Evolutionary conservation across 768 basidiomycete genomes (phyloP).

Genomic region (Tricholoma matsutake): DNA sequence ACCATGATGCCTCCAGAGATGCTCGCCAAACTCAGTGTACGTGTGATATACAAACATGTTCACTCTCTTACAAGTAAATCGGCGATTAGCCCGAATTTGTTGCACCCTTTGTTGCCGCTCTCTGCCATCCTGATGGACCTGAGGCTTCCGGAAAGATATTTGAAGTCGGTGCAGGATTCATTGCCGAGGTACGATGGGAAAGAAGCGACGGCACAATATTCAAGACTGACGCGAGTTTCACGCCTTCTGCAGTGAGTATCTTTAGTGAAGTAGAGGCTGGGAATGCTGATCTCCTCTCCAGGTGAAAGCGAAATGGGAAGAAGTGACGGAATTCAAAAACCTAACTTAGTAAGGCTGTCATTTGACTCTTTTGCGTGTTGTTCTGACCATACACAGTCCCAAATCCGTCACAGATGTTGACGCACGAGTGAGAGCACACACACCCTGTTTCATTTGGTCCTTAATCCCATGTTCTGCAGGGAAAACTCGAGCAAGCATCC

Average conservation of each 20-base stretch:
- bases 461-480: constrained; percentile 24
- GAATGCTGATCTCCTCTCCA: constrained; percentile 19
- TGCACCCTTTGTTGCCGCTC: constrained; percentile 86
- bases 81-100: constrained; percentile 76
- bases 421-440: constrained; percentile 37
- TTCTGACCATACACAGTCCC: constrained; percentile 47
- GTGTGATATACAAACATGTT: constrained; percentile 10
- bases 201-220: constrained; percentile 83
- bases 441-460: not conserved
- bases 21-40: constrained; percentile 79
- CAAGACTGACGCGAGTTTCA: constrained; percentile 87
- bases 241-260: constrained; percentile 80
- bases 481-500: constrained; percentile 62
- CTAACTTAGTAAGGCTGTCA: constrained; percentile 58
- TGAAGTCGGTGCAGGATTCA: constrained; percentile 90
- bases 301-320: constrained; percentile 82
- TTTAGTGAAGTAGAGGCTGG: not conserved
- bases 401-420: constrained; percentile 61
- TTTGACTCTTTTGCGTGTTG: not conserved
- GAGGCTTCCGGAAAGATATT: constrained; percentile 82
- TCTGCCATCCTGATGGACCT: constrained; percentile 81
- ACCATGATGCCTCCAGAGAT: constrained; percentile 94
- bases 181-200: constrained; percentile 93
- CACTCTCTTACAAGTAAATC: constrained; percentile 2
- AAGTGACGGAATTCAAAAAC: constrained; percentile 77